A percentile compares a stretch with the other conserved stretches of the same genome.
phyloP scores from a whole-genome alignment of 2,329 filamentous ascomycete genomes.

The Xylaria sp. region DNA sequence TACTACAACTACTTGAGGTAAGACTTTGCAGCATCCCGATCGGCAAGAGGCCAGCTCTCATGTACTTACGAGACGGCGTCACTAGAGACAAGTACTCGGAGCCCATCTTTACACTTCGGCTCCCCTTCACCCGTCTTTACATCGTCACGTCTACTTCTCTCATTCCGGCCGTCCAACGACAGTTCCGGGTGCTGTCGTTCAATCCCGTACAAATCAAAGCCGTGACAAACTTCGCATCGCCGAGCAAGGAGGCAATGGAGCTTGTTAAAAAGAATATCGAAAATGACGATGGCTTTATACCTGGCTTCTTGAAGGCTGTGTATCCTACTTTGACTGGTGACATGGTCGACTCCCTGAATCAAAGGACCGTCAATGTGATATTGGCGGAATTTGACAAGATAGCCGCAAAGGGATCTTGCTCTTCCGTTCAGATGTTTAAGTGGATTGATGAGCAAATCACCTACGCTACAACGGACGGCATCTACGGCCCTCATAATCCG shows the following conservation, averaged over 20 bases:
- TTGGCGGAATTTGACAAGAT: too few relatives aligned
- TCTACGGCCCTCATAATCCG: background rate
- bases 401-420: too few relatives aligned
- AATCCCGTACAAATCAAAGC: background rate
- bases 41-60: too few relatives aligned
- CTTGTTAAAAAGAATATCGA: background rate
- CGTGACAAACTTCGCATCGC: background rate
- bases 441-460: background rate
- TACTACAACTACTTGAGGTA: background rate
- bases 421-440: too few relatives aligned
- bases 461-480: background rate
- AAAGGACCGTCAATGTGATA: too few relatives aligned
- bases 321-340: too few relatives aligned
- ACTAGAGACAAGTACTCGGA: background rate
- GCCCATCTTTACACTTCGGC: background rate
- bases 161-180: background rate
- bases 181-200: background rate
- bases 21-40: too few relatives aligned
- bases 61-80: too few relatives aligned
- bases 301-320: too few relatives aligned
- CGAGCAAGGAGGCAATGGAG: background rate
- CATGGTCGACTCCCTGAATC: too few relatives aligned
- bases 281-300: background rate
- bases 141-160: background rate
- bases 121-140: background rate